Evolutionary conservation across 345 rosid species (phyloP).

Genomic region (Schrenkiella parvula): DNA sequence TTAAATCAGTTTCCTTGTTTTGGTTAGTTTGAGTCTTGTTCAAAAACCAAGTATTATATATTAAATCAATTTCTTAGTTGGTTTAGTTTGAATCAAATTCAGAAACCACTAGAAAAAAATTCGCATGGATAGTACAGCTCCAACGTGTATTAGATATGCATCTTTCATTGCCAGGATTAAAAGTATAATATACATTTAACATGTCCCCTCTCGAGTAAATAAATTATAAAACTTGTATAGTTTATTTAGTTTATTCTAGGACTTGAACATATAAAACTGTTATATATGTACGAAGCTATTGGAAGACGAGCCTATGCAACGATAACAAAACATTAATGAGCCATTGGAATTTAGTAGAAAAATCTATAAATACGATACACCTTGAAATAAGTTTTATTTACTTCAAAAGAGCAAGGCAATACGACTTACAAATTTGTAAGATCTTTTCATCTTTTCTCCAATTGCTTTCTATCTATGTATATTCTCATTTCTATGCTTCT

Average conservation of each 20-base stretch:
- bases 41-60: no score
- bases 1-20: no score
- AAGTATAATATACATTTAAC: background rate
- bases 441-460: slow-evolving; percentile 3
- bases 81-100: background rate
- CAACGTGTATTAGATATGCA: background rate
- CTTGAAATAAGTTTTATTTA: background rate
- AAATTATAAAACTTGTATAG: background rate
- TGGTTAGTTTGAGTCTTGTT: no score
- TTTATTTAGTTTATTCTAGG: background rate
- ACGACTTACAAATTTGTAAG: background rate
- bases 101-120: background rate
- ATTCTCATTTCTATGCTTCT: background rate
- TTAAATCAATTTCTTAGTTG: background rate
- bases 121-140: background rate
- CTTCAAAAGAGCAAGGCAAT: slow-evolving; percentile 7
- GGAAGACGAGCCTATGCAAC: slow-evolving; percentile 14
- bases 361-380: background rate
- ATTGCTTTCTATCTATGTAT: background rate
- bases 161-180: background rate
- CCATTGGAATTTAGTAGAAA: background rate
- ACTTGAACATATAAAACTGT: background rate
- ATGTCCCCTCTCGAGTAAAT: background rate
- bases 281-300: slow-evolving; percentile 1
- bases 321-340: background rate